Percentiles rank a stretch among this genome's conserved stretches.
phyloP scores from a whole-genome alignment of 192 early-diverging fungal genomes.

The Martensiomyces pterosporus region DNA sequence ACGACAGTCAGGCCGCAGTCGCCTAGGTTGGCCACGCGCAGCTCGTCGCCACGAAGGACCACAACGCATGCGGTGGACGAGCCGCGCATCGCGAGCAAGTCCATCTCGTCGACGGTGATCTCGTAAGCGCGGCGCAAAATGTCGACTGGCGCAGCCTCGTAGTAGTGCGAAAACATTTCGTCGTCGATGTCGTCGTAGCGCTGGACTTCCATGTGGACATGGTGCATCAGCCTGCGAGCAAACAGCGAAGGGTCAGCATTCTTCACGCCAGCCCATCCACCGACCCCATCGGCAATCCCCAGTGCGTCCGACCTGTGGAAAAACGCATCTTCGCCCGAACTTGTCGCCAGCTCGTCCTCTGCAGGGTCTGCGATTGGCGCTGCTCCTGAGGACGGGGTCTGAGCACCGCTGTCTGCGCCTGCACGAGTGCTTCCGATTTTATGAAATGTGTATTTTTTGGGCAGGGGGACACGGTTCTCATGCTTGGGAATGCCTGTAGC shows the following conservation, averaged over 20 bases:
- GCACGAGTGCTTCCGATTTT: too few relatives aligned
- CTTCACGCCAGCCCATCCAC: conserved; percentile 81
- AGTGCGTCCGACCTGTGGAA: conserved; percentile 81
- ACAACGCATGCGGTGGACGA: conserved; percentile 89
- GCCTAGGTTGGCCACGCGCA: conserved; percentile 91
- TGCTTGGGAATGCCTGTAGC: conserved; percentile 59
- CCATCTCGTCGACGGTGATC: conserved; percentile 66
- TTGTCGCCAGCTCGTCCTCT: conserved; percentile 58
- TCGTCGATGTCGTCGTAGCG: conserved; percentile 80
- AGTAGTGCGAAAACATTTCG: conserved; percentile 73
- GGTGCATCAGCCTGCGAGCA: conserved; percentile 93
- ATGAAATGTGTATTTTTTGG: too few relatives aligned
- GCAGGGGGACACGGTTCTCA: conserved; percentile 29
- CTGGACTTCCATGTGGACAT: conserved; percentile 75
- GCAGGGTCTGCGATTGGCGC: neutral
- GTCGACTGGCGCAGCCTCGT: conserved; percentile 74
- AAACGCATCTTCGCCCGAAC: conserved; percentile 92
- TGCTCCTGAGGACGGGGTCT: neutral
- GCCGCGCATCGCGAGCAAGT: conserved; percentile 68
- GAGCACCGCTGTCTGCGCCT: too few relatives aligned
- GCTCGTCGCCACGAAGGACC: conserved; percentile 84
- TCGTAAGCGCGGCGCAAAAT: conserved; percentile 79
- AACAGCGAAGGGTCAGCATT: conserved; percentile 88
- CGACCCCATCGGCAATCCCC: conserved; percentile 94
- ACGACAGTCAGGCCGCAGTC: conserved; percentile 91